Percentiles rank a stretch among this genome's conserved stretches.
Conservation (phyloP, 805 yeast species). For the Metschnikowia drakensbergensis region DNA sequence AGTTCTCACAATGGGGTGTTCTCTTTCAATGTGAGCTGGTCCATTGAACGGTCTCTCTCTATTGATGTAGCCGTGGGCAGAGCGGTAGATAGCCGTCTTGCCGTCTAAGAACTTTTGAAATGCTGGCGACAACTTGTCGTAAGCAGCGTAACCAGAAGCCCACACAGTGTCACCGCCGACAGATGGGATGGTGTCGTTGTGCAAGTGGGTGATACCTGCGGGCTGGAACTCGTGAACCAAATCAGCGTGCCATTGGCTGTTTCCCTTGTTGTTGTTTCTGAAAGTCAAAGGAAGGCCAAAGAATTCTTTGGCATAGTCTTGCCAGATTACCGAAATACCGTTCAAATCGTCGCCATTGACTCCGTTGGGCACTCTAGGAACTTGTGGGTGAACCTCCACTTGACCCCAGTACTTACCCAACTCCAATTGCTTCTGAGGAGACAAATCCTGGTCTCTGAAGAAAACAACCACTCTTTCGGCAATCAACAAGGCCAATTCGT, state of each 20-base stretch:
- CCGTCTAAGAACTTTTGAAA: conserved; percentile 51
- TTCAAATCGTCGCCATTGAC: conserved; percentile 13
- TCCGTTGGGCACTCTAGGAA: conserved; percentile 17
- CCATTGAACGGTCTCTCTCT: conserved; percentile 33
- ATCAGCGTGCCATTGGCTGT: conserved; percentile 42
- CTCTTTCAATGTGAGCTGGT: conserved; percentile 26
- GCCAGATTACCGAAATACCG: conserved; percentile 33
- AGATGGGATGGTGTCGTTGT: conserved; percentile 46
- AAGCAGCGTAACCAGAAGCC: conserved; percentile 57
- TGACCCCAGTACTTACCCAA: conserved; percentile 31
- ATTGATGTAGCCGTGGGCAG: conserved; percentile 39
- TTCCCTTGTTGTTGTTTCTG: conserved; percentile 24
- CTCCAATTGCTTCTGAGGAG: conserved; percentile 30
- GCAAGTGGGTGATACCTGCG: conserved; percentile 53
- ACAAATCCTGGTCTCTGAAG: conserved; percentile 29
- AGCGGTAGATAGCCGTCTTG: conserved; percentile 42
- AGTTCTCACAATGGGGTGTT: conserved; percentile 30
- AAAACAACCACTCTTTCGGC: conserved; percentile 31
- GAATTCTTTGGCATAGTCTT: conserved; percentile 24
- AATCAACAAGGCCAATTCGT: conserved; percentile 29
- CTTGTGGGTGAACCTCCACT: conserved; percentile 24
- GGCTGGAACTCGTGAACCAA: conserved; percentile 55
- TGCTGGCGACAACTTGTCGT: conserved; percentile 51
- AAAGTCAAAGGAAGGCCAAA: conserved; percentile 24
- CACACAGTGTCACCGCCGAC: conserved; percentile 58